phyloP scores from a whole-genome alignment of 2,329 filamentous ascomycete genomes.

The Microsporum audouinii region DNA sequence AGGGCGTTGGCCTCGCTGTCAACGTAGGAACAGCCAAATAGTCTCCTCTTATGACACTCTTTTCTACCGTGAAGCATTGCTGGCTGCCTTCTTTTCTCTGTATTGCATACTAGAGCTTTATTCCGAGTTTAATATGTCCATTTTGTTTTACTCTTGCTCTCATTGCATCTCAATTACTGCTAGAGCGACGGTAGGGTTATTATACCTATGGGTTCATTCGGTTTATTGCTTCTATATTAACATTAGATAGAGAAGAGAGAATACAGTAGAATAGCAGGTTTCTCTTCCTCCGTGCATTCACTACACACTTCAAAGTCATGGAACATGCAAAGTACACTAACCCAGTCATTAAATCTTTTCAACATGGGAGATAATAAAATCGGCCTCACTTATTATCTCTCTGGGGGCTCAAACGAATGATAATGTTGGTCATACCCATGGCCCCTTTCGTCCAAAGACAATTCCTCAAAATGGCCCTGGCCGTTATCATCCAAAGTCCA shows the following conservation, averaged over 20 bases:
- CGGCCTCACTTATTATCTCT: not conserved
- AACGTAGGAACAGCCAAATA: not conserved
- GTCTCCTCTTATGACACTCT: not conserved
- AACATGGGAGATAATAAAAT: not conserved
- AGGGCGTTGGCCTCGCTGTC: slow-evolving; percentile 29
- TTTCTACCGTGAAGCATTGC: not conserved
- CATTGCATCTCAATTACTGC: not conserved
- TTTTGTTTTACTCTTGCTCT: not conserved
- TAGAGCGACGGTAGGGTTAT: not conserved
- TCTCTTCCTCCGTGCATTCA: not conserved
- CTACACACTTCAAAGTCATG: not conserved
- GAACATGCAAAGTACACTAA: not conserved
- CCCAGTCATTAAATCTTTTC: not conserved
- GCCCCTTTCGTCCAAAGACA: not conserved
- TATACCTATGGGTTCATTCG: not conserved
- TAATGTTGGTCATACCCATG: not conserved
- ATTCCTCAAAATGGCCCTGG: not conserved
- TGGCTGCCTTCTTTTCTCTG: not conserved
- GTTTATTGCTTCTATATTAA: not conserved
- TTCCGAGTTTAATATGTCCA: not conserved
- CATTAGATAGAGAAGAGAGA: not conserved
- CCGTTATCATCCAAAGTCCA: not conserved
- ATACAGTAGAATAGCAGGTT: not conserved
- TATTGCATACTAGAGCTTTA: not conserved
- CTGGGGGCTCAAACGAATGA: not conserved